A percentile compares a stretch with the other conserved stretches of the same genome.
Evolutionary conservation across 352 stramenopile genomes (phyloP).

Genomic region (Globisporangium carolinianum): DNA sequence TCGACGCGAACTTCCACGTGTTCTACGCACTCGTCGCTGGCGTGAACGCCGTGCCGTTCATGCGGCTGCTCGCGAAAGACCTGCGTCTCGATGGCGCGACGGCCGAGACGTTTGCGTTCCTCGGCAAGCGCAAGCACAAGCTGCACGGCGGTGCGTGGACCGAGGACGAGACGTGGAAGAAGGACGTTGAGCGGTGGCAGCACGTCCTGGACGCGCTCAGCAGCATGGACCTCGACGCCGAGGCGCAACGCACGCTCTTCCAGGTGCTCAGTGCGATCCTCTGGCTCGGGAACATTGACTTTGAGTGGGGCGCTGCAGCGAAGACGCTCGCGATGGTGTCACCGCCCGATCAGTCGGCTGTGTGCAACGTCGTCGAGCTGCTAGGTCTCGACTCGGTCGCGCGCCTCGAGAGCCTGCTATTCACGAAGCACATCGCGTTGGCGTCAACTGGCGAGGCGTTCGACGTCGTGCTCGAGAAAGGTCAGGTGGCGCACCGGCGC

Average conservation of each 20-base stretch:
- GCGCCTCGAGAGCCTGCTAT: constrained; percentile 32
- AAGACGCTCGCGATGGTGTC: constrained; percentile 26
- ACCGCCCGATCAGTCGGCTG: constrained; percentile 10
- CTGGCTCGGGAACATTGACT: constrained; percentile 65
- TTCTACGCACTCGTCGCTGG: constrained; percentile 64
- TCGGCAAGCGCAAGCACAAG: constrained; percentile 31
- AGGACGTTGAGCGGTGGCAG: constrained; percentile 57
- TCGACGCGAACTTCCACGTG: constrained; percentile 63
- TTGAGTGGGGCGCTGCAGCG: constrained; percentile 18
- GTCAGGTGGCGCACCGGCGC: constrained; percentile 35
- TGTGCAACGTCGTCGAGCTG: constrained; percentile 22
- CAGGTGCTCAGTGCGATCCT: constrained; percentile 56
- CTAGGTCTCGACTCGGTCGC: constrained; percentile 24
- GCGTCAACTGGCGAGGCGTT: constrained; percentile 44
- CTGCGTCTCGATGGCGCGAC: constrained; percentile 29
- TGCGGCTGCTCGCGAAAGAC: constrained; percentile 25
- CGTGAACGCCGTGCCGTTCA: constrained; percentile 33
- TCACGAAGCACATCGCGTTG: constrained; percentile 36
- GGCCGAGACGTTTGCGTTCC: constrained; percentile 43
- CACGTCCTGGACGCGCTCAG: constrained; percentile 46
- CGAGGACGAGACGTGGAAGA: constrained; percentile 39
- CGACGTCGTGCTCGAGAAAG: constrained; percentile 38
- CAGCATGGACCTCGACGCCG: constrained; percentile 26
- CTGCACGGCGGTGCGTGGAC: constrained; percentile 19
- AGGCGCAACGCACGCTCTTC: constrained; percentile 48